Evolutionary conservation across 2,329 filamentous ascomycete species (phyloP).

Genomic region (Colletotrichum neosansevieriae): DNA sequence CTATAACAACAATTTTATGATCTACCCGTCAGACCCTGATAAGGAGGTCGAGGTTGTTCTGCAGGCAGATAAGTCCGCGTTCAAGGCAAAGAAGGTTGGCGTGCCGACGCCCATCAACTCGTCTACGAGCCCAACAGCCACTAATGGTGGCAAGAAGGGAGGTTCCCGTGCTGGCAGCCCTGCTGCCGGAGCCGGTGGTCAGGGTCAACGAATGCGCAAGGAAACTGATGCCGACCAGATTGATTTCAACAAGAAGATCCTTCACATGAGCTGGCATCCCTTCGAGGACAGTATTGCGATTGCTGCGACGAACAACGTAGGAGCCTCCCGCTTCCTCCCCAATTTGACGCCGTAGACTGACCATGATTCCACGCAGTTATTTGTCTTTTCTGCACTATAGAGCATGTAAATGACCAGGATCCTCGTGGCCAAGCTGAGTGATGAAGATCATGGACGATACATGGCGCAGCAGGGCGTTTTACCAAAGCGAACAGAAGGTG

Average conservation of each 20-base stretch:
- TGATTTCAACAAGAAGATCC: conserved; percentile 99
- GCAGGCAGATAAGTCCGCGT: conserved; percentile 98
- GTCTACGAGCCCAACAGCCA: conserved; percentile 76
- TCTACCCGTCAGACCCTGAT: conserved; percentile 95
- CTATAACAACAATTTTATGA: conserved; percentile 99
- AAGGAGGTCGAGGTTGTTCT: conserved; percentile 98
- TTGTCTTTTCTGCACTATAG: conserved; percentile 83
- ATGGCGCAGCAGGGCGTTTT: conserved; percentile 15
- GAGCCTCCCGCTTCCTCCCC: conserved; percentile 48
- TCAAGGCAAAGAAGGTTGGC: conserved; percentile 99
- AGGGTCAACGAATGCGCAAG: conserved; percentile 96
- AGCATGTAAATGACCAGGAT: background rate
- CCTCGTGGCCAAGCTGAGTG: background rate
- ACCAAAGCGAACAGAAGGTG: conserved; percentile 1
- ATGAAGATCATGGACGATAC: conserved; percentile 6
- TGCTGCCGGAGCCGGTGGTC: conserved; percentile 70
- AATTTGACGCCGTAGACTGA: background rate
- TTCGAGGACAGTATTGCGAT: conserved; percentile 99
- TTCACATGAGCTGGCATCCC: conserved; percentile 99
- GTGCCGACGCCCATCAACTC: conserved; percentile 96
- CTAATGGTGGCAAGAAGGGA: conserved; percentile 85
- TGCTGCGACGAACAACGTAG: conserved; percentile 98
- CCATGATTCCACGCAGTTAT: conserved; percentile 63
- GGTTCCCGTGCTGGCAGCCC: conserved; percentile 91
- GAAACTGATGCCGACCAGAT: conserved; percentile 99